Base-by-base conservation (phyloP, 1,284 basidiomycete genomes). In the Ceratobasidium sp. region DNA sequence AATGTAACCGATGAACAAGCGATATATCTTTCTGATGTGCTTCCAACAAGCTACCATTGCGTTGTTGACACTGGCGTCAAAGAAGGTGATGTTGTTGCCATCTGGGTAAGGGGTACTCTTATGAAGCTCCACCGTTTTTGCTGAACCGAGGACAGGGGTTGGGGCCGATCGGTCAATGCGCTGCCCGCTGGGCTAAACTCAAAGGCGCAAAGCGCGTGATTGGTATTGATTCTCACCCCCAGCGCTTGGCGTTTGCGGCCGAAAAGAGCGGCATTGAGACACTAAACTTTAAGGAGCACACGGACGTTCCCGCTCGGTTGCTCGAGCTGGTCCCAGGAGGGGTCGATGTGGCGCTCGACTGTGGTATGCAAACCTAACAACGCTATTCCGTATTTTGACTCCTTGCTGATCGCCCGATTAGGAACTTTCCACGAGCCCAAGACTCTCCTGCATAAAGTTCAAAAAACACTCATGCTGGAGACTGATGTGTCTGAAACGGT, bases 341-440 rank as follows among this genome's bases (percentile, higher is more conserved):
- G 13, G 83, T 94, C 5, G 92, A 94, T 82, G 89, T 91, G 64
- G 88, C 89, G 5, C 83, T 92, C 71, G 90, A 91, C 81, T 88
- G 89, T 81, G 85, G 85, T 83, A 81, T 71, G 71, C 79, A 76
- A 46, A 46, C 26, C 33, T 42, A 18, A 77, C 70, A 51, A 51
- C 18, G 20, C 75, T 56, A 33, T 44, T 46, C 33, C 13, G 53
- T 69, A n/a, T 66, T 68, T 68, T 51, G 7, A 68, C 46, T 28
- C 33, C 33, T 33, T 9, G 40, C 66, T 53, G 66, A 68, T 68
- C 28, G 33, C 49, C 40, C 23, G 23, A 4, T 28, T 75, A 88
- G 90, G 90, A 18, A 90, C 91, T 1, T 93, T 92, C 88, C 92
- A 93, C 83, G 89, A 93, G 81, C 91, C 91, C n/a, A 93, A 93